A percentile compares a stretch with the other conserved stretches of the same genome.
These are phyloP conservation scores for Zygoascus meyerae DNA, from an alignment of 1,139 yeast genomes.

Conservation along the genomic window DNA sequence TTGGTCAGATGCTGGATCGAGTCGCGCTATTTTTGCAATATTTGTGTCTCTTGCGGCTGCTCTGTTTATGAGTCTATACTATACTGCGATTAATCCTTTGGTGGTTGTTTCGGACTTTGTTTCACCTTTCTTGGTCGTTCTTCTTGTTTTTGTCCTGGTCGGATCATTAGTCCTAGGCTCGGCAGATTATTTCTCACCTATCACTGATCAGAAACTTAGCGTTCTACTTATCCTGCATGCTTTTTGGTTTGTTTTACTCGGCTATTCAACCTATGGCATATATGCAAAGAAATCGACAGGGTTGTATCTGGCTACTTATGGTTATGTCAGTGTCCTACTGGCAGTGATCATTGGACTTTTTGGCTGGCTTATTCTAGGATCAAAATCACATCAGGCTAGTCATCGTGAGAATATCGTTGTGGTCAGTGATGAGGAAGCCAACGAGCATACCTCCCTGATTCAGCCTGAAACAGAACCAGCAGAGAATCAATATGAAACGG, in stretches of 20 bases:
- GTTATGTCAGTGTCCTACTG: conserved; percentile 47
- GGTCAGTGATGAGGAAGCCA: conserved; percentile 13
- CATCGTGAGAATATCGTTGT: conserved; percentile 15
- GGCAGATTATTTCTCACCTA: conserved; percentile 47
- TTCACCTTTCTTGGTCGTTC: conserved; percentile 44
- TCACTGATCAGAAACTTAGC: conserved; percentile 68
- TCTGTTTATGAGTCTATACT: conserved; percentile 35
- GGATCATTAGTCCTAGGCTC: conserved; percentile 54
- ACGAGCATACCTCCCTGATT: conserved; percentile 11
- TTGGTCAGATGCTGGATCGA: conserved; percentile 37
- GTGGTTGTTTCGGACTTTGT: conserved; percentile 53
- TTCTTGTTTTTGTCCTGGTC: conserved; percentile 44
- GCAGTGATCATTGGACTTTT: conserved; percentile 53
- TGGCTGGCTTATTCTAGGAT: conserved; percentile 31
- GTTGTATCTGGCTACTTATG: conserved; percentile 47
- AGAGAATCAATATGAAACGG: conserved; percentile 5
- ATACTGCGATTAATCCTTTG: conserved; percentile 46
- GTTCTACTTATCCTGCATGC: conserved; percentile 53
- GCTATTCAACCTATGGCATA: conserved; percentile 45
- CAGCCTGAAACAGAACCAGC: conserved; percentile 9
- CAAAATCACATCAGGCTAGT: background rate
- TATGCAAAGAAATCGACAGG: conserved; percentile 53
- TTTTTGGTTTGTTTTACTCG: conserved; percentile 51
- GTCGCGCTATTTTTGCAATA: conserved; percentile 55
- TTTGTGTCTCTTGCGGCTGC: conserved; percentile 40